Conservation (phyloP, 441 rosid genomes). For the Brassica hybrid region DNA sequence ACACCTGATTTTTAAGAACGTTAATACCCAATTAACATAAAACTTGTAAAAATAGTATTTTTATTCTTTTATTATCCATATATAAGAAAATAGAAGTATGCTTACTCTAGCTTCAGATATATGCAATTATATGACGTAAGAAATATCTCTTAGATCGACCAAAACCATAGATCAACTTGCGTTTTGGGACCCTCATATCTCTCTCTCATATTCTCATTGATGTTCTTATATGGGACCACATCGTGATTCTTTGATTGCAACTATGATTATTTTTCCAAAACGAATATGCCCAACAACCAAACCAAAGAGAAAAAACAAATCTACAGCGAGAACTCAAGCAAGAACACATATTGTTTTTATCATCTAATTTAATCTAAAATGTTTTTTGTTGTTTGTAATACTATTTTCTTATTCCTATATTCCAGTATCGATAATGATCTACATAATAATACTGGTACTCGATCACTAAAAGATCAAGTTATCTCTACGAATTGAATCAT, state of each 20-base stretch:
- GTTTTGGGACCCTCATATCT: constrained; percentile 21
- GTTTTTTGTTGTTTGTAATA: neutral
- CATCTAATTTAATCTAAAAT: neutral
- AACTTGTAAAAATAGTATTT: neutral
- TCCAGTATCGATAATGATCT: neutral
- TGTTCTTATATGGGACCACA: constrained; percentile 32
- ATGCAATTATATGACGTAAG: neutral
- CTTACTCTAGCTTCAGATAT: neutral
- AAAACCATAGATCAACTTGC: constrained; percentile 28
- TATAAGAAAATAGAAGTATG: neutral
- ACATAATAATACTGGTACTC: neutral
- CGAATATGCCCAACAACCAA: constrained; percentile 15
- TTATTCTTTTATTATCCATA: neutral
- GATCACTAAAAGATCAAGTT: constrained; percentile 6
- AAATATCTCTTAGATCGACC: neutral
- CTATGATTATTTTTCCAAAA: constrained; percentile 17
- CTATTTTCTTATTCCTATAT: neutral
- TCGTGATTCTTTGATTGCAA: constrained; percentile 34
- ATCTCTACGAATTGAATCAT: neutral
- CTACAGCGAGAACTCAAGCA: constrained; percentile 22
- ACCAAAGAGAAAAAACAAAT: neutral
- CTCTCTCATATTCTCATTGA: neutral
- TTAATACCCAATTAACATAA: neutral
- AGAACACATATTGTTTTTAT: neutral
- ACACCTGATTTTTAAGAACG: neutral